Conservation (phyloP, 2,329 filamentous ascomycete genomes). For the Dryadomyces quercivorus region DNA sequence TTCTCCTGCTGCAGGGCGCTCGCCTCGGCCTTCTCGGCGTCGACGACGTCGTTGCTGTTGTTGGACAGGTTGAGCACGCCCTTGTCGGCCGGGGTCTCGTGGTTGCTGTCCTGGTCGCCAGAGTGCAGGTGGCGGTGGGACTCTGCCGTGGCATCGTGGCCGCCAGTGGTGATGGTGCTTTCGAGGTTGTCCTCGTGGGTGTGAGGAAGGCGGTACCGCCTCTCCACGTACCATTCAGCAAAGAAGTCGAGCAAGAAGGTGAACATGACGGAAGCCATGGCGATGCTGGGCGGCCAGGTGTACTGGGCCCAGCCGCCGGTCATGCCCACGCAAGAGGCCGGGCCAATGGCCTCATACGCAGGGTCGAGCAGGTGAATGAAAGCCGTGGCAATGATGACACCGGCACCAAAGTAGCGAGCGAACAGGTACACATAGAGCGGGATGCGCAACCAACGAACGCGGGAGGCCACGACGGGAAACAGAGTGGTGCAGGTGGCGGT, state of each 20-base stretch:
- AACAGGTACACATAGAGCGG: conserved; percentile 61
- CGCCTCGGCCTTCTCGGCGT: conserved; percentile 38
- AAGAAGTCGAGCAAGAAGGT: conserved; percentile 86
- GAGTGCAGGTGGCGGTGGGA: conserved; percentile 50
- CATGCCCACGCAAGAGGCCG: conserved; percentile 27
- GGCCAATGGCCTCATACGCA: conserved; percentile 57
- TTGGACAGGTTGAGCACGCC: conserved; percentile 34
- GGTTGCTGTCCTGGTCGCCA: conserved; percentile 62
- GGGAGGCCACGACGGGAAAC: conserved; percentile 55
- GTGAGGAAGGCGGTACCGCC: conserved; percentile 34
- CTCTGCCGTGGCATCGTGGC: conserved; percentile 15
- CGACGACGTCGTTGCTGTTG: conserved; percentile 58
- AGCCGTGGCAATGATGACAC: conserved; percentile 85
- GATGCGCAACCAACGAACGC: conserved; percentile 40
- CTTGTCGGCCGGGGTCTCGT: conserved; percentile 43
- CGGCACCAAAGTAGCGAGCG: conserved; percentile 86
- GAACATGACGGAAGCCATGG: conserved; percentile 71
- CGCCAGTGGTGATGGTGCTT: conserved; percentile 26
- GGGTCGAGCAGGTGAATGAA: conserved; percentile 84
- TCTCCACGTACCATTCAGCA: conserved; percentile 61
- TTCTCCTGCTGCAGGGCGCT: conserved; percentile 15
- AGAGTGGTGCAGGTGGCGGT: conserved; percentile 47
- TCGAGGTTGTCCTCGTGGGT: conserved; percentile 34
- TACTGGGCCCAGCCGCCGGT: conserved; percentile 51
- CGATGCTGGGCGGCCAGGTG: conserved; percentile 73